phyloP scores from a whole-genome alignment of 1,139 yeast genomes.

The Sugiyamaella castrensis region DNA sequence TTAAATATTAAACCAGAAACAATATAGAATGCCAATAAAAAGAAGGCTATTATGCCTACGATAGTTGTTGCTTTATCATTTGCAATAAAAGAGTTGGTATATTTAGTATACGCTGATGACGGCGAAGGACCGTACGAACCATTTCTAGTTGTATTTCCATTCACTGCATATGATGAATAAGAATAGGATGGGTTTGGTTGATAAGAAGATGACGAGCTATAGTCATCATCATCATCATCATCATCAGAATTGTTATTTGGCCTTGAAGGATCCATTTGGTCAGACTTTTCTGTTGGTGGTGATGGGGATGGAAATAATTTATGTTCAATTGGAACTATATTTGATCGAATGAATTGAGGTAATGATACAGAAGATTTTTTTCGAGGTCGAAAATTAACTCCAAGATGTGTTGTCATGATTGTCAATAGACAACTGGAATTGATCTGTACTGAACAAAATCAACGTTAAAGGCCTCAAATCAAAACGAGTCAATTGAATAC shows the following conservation, averaged over 20 bases:
- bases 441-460: too few species aligned
- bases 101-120: constrained; percentile 3
- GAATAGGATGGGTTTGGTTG: neutral
- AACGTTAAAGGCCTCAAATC: too few species aligned
- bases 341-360: constrained; percentile 1
- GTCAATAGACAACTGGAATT: too few species aligned
- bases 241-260: neutral
- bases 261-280: neutral
- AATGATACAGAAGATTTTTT: constrained; percentile 14
- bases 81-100: too few species aligned
- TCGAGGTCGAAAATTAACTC: constrained; percentile 12
- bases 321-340: neutral
- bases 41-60: constrained; percentile 11
- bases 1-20: constrained; percentile 10
- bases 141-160: too few species aligned
- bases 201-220: neutral
- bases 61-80: neutral
- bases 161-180: too few species aligned
- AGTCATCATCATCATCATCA: neutral
- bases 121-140: neutral
- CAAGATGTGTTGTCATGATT: neutral
- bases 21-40: constrained; percentile 10
- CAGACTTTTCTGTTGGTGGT: neutral
- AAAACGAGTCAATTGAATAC: too few species aligned
- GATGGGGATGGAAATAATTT: neutral